Evolutionary conservation across 352 stramenopile genomes (phyloP).

Genomic region (Globisporangium canariense): DNA sequence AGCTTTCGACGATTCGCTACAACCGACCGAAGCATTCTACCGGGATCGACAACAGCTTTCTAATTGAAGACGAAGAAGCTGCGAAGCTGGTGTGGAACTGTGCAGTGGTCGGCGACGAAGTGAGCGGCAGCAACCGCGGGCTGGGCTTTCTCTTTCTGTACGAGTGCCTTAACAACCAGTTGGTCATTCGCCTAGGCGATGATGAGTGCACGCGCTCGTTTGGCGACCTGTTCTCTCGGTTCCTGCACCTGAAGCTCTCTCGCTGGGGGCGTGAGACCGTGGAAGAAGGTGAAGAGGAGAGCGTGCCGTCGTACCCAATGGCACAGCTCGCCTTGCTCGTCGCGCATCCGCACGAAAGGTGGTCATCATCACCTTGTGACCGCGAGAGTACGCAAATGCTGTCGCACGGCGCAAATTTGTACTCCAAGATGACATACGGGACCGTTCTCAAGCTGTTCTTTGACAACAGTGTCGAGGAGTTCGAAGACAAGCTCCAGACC

Average conservation of each 20-base stretch:
- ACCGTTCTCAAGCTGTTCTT: conserved; percentile 86
- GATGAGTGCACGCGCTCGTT: conserved; percentile 77
- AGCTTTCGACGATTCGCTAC: conserved; percentile 79
- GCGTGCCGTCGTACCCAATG: conserved; percentile 65
- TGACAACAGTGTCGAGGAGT: conserved; percentile 66
- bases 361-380: conserved; percentile 65
- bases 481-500: conserved; percentile 54
- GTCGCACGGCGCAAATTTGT: conserved; percentile 74
- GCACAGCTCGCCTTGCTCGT: conserved; percentile 74
- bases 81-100: conserved; percentile 85
- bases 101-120: conserved; percentile 74
- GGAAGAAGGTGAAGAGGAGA: conserved; percentile 82
- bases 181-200: conserved; percentile 59
- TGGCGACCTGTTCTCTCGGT: conserved; percentile 69
- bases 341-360: conserved; percentile 45
- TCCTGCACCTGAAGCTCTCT: conserved; percentile 82
- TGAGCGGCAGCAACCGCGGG: conserved; percentile 76
- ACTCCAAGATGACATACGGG: conserved; percentile 75
- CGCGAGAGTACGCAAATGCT: conserved; percentile 65
- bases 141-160: conserved; percentile 83
- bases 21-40: conserved; percentile 68
- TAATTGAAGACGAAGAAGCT: conserved; percentile 76
- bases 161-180: conserved; percentile 71
- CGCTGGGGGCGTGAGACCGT: conserved; percentile 82
- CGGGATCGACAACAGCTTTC: conserved; percentile 50